Evolutionary conservation across 331 rosid genomes (phyloP).

Genomic region (Prunus yedoensis): DNA sequence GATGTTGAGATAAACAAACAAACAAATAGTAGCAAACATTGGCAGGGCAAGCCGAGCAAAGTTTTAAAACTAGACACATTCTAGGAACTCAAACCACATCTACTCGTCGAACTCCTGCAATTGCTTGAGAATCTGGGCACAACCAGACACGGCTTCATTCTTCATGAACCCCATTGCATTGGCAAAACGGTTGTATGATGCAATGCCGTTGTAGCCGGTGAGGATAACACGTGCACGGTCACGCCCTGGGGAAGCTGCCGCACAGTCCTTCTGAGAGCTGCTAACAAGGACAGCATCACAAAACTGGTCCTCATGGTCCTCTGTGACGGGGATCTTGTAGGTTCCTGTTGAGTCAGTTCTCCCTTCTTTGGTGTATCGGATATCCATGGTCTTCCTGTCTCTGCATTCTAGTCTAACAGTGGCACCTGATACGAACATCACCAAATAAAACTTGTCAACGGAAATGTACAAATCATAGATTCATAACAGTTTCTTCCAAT

Average conservation of each 20-base stretch:
- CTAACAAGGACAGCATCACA: slow-evolving; percentile 67
- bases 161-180: slow-evolving; percentile 68
- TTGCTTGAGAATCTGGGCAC: slow-evolving; percentile 62
- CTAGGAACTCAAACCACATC: slow-evolving; percentile 21
- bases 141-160: slow-evolving; percentile 45
- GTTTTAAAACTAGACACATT: slow-evolving; percentile 4
- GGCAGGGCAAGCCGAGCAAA: slow-evolving; percentile 22
- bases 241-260: slow-evolving; percentile 52
- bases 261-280: slow-evolving; percentile 55
- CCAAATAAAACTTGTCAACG: not conserved
- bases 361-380: slow-evolving; percentile 50
- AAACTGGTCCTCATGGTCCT: slow-evolving; percentile 66
- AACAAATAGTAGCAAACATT: slow-evolving; percentile 31
- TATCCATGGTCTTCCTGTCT: slow-evolving; percentile 35
- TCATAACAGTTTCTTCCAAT: not conserved
- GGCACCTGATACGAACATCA: slow-evolving; percentile 46
- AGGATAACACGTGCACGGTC: slow-evolving; percentile 83
- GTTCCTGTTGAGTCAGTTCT: slow-evolving; percentile 58
- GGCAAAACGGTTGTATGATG: slow-evolving; percentile 50
- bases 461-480: not conserved
- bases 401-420: slow-evolving; percentile 70
- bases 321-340: slow-evolving; percentile 46
- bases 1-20: slow-evolving; percentile 43
- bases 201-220: slow-evolving; percentile 71
- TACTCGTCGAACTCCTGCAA: slow-evolving; percentile 60